phyloP scores from a whole-genome alignment of 75 land plant species.

The Pinus taeda region DNA sequence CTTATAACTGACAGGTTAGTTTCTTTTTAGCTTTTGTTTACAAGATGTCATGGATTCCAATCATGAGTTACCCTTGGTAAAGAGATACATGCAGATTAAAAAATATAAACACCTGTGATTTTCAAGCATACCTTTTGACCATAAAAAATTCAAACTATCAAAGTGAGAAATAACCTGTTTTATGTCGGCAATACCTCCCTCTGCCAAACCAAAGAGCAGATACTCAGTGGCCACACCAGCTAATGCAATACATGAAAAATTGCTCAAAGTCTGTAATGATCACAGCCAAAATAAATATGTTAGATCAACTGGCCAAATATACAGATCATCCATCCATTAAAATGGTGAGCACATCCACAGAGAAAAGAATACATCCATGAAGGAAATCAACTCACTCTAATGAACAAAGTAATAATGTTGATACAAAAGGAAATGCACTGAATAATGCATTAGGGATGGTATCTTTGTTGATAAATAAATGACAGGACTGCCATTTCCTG shows the following conservation, averaged over 20 bases:
- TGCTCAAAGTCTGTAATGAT: conserved; percentile 61
- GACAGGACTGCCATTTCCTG: not conserved
- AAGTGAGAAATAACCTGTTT: conserved; percentile 35
- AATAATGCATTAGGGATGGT: not conserved
- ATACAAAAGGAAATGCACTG: not conserved
- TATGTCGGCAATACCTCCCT: conserved; percentile 91
- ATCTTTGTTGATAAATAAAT: not conserved
- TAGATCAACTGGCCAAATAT: not conserved
- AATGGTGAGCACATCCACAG: too few relatives aligned
- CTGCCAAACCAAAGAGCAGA: conserved; percentile 72
- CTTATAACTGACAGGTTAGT: not conserved
- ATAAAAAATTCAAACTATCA: not conserved
- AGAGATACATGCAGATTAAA: not conserved
- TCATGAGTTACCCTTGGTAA: too few relatives aligned
- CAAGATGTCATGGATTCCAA: not conserved
- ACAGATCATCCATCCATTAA: not conserved
- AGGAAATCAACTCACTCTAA: not conserved
- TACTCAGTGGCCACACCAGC: conserved; percentile 94
- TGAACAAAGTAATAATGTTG: not conserved
- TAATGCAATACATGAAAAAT: conserved; percentile 83
- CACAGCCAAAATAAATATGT: conserved; percentile 6
- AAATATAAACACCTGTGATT: not conserved
- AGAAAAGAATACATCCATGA: not conserved
- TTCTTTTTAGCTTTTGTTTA: not conserved
- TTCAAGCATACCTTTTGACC: not conserved